A percentile compares a stretch with the other conserved stretches of the same genome.
phyloP scores from a whole-genome alignment of 108 stramenopile species.

The Cyclostephanos invisitatus region DNA sequence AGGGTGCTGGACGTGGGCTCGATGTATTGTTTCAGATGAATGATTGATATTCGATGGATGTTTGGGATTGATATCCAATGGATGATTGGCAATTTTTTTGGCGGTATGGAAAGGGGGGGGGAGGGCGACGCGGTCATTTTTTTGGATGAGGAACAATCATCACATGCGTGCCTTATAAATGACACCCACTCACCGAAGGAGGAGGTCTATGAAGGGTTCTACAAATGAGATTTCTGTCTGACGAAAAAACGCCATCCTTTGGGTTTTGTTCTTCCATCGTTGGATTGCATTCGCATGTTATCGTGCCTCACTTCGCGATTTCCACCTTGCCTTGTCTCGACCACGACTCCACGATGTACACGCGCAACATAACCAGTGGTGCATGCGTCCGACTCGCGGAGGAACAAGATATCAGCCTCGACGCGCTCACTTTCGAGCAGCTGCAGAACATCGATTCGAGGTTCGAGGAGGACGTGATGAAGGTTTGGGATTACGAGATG shows the following conservation, averaged over 20 bases:
- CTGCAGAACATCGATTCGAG: conserved; percentile 82
- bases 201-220: conserved; percentile 25
- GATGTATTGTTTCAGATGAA: background rate
- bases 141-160: conserved; percentile 7
- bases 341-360: background rate
- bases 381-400: conserved; percentile 89
- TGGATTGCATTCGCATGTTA: background rate
- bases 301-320: background rate
- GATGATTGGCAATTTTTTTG: background rate
- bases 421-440: conserved; percentile 81
- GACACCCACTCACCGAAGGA: conserved; percentile 3
- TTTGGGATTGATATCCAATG: background rate
- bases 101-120: conserved; percentile 3
- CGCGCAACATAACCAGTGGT: conserved; percentile 48
- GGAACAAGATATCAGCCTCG: conserved; percentile 74
- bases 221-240: conserved; percentile 38
- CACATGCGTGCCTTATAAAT: conserved; percentile 13
- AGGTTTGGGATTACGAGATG: conserved; percentile 90
- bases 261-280: background rate
- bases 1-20: too few species aligned
- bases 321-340: background rate
- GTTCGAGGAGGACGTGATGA: conserved; percentile 85
- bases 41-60: conserved; percentile 2
- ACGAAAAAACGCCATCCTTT: background rate
- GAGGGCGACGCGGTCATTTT: background rate